phyloP scores from a whole-genome alignment of 805 yeast genomes.

The Candida chauliodis region DNA sequence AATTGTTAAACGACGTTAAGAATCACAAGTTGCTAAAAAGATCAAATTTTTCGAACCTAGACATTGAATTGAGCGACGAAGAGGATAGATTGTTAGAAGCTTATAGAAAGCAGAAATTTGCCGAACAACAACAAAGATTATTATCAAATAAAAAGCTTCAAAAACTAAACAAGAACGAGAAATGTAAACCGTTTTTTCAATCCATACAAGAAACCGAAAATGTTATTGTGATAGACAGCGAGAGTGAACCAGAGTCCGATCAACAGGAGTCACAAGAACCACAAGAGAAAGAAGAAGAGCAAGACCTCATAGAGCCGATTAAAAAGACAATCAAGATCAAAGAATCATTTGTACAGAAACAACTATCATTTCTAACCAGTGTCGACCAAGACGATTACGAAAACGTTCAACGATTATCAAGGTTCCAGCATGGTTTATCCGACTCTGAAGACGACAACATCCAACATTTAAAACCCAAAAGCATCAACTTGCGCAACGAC shows the following conservation, averaged over 20 bases:
- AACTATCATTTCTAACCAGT: slow-evolving; percentile 49
- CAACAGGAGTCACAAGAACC: slow-evolving; percentile 18
- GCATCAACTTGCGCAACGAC: slow-evolving; percentile 28
- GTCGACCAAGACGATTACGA: slow-evolving; percentile 32
- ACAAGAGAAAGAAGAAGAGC: slow-evolving; percentile 14
- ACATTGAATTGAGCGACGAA: slow-evolving; percentile 68
- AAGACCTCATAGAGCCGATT: slow-evolving; percentile 19
- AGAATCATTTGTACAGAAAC: slow-evolving; percentile 53
- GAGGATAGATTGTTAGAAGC: slow-evolving; percentile 60
- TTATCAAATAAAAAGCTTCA: slow-evolving; percentile 43
- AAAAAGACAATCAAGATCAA: slow-evolving; percentile 39
- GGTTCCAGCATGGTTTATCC: slow-evolving; percentile 32
- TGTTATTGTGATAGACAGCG: slow-evolving; percentile 23
- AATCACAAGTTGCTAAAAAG: slow-evolving; percentile 66
- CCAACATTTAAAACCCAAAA: slow-evolving; percentile 41
- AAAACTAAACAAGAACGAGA: slow-evolving; percentile 48
- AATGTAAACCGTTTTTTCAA: slow-evolving; percentile 64
- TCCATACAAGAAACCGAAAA: slow-evolving; percentile 50
- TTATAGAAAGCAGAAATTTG: slow-evolving; percentile 39
- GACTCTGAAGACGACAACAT: slow-evolving; percentile 45
- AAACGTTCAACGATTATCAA: slow-evolving; percentile 26
- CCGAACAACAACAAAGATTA: slow-evolving; percentile 48
- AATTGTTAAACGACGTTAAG: slow-evolving; percentile 65
- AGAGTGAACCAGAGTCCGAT: slow-evolving; percentile 23
- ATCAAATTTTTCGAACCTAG: slow-evolving; percentile 50